Evolutionary conservation across 306 rosid species (phyloP).

Genomic region (Quercus parvula): DNA sequence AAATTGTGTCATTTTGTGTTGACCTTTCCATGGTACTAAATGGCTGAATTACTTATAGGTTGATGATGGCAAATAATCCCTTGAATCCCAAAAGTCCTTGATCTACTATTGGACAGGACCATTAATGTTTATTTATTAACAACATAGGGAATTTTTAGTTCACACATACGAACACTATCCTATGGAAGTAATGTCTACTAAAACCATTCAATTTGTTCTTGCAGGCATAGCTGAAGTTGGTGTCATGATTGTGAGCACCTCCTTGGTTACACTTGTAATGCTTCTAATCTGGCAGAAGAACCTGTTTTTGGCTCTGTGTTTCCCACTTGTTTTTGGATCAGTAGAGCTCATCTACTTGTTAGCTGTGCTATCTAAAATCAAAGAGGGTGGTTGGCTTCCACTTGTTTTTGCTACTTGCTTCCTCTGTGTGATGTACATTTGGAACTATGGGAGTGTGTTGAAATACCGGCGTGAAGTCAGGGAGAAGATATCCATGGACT

Average conservation of each 20-base stretch:
- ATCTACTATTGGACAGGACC: not conserved
- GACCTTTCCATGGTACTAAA: not conserved
- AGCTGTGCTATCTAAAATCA: slow-evolving; percentile 69
- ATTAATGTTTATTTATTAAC: not conserved
- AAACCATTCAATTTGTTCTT: slow-evolving; percentile 20
- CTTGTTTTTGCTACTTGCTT: slow-evolving; percentile 77
- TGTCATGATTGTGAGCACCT: slow-evolving; percentile 91
- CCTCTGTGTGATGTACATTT: slow-evolving; percentile 89
- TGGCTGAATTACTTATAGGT: not conserved
- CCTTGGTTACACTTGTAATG: slow-evolving; percentile 88
- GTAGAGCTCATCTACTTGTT: slow-evolving; percentile 79
- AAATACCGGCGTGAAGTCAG: slow-evolving; percentile 81
- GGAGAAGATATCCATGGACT: slow-evolving; percentile 78
- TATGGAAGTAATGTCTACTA: slow-evolving; percentile 13
- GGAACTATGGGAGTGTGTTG: slow-evolving; percentile 98
- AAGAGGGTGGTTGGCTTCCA: slow-evolving; percentile 96
- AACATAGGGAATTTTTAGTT: not conserved
- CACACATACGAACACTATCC: not conserved
- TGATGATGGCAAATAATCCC: not conserved
- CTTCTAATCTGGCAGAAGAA: slow-evolving; percentile 95
- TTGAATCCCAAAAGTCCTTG: slow-evolving; percentile 3
- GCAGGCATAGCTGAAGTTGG: slow-evolving; percentile 99
- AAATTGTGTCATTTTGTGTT: not conserved
- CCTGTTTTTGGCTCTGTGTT: slow-evolving; percentile 66
- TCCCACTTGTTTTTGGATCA: slow-evolving; percentile 73